Conservation (phyloP, 2,329 filamentous ascomycete genomes). For the Stenocarpella maydis region DNA sequence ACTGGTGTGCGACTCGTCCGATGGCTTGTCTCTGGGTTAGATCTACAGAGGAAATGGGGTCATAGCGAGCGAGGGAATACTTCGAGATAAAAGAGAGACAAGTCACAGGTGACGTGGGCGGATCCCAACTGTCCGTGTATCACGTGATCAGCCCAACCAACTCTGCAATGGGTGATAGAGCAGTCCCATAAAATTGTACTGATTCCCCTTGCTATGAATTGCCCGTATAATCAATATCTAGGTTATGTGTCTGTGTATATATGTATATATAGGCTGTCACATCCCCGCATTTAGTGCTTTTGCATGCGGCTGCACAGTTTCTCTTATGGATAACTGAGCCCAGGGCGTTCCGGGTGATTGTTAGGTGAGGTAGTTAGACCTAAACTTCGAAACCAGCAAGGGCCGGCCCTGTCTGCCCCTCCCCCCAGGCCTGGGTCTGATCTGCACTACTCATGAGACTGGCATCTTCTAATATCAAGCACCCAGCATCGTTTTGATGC, state of each 20-base stretch:
- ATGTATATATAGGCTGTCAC: background rate
- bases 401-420: constrained; percentile 31
- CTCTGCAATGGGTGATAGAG: background rate
- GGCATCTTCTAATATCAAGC: constrained; percentile 20
- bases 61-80: background rate
- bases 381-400: constrained; percentile 30
- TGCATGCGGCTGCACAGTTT: background rate
- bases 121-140: background rate
- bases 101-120: background rate
- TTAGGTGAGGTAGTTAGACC: constrained; percentile 21
- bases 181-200: background rate
- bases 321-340: constrained; percentile 1
- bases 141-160: constrained; percentile 6
- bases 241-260: too few relatives aligned
- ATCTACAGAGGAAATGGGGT: constrained; percentile 8
- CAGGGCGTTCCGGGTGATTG: background rate
- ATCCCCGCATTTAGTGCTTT: background rate
- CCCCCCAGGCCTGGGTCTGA: constrained; percentile 8
- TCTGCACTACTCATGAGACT: constrained; percentile 31
- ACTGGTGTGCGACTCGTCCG: constrained; percentile 1
- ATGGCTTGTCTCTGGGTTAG: constrained; percentile 2
- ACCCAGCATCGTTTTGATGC: constrained; percentile 21
- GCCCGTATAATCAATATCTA: background rate
- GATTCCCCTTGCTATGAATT: background rate
- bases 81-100: background rate